phyloP scores from a whole-genome alignment of 805 yeast species.

The Kodamaea sagamina region DNA sequence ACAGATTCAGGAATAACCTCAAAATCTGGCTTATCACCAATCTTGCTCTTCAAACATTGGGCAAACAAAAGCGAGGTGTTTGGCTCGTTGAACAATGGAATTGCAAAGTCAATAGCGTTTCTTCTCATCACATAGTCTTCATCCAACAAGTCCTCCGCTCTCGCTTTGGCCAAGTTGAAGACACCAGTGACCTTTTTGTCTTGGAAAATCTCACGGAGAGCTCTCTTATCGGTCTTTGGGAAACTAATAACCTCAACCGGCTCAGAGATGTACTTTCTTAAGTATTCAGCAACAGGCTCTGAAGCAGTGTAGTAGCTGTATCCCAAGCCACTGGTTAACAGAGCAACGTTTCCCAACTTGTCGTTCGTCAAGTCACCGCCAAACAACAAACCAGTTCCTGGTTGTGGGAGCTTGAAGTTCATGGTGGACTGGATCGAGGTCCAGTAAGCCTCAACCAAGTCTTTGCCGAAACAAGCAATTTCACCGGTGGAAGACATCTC shows the following conservation, averaged over 20 bases:
- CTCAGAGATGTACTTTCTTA: constrained; percentile 50
- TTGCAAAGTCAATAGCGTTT: constrained; percentile 97
- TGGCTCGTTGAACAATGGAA: constrained; percentile 96
- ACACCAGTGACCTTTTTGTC: constrained; percentile 82
- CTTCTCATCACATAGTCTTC: constrained; percentile 98
- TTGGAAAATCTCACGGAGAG: constrained; percentile 90
- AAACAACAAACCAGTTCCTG: constrained; percentile 84
- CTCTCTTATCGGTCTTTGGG: constrained; percentile 92
- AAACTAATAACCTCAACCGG: constrained; percentile 73
- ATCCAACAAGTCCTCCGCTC: constrained; percentile 83
- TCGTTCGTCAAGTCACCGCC: constrained; percentile 88
- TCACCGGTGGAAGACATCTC: constrained; percentile 99
- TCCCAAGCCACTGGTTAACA: constrained; percentile 68
- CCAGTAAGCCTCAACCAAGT: constrained; percentile 93
- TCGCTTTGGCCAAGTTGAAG: constrained; percentile 84
- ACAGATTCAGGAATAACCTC: constrained; percentile 43
- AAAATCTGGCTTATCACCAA: constrained; percentile 55
- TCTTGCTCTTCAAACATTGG: constrained; percentile 71
- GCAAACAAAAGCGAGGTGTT: constrained; percentile 88
- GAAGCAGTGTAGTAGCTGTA: constrained; percentile 82
- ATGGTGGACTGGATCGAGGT: constrained; percentile 93
- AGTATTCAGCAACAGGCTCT: constrained; percentile 67
- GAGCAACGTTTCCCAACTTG: constrained; percentile 72
- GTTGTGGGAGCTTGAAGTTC: constrained; percentile 93
- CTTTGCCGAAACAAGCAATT: constrained; percentile 93